Evolutionary conservation across 2,329 filamentous ascomycete species (phyloP).

Genomic region (Ceratocystis harringtonii): DNA sequence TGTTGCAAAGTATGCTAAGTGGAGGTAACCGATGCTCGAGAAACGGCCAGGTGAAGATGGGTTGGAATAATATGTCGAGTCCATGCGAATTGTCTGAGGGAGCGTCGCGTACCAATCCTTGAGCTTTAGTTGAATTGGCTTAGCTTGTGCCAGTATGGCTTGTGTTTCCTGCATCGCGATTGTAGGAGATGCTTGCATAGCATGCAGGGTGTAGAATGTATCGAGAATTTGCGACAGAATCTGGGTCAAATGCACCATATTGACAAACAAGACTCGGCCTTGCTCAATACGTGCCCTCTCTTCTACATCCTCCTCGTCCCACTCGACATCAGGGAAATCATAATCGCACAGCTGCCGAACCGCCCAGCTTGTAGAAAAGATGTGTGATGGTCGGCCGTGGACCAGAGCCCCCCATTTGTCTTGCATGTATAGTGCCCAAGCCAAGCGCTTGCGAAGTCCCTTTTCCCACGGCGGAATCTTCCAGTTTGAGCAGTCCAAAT

Average conservation of each 20-base stretch:
- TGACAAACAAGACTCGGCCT: conserved; percentile 54
- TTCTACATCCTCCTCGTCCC: conserved; percentile 45
- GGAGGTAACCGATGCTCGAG: conserved; percentile 59
- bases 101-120: conserved; percentile 68
- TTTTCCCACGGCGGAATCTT: conserved; percentile 81
- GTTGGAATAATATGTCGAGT: conserved; percentile 26
- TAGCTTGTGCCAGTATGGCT: conserved; percentile 58
- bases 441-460: conserved; percentile 66
- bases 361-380: conserved; percentile 56
- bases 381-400: conserved; percentile 71
- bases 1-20: conserved; percentile 83
- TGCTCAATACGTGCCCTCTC: conserved; percentile 51
- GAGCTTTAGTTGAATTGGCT: conserved; percentile 67
- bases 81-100: conserved; percentile 51
- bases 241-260: conserved; percentile 60
- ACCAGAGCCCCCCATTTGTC: conserved; percentile 81
- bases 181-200: conserved; percentile 52
- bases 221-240: conserved; percentile 70
- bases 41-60: conserved; percentile 28
- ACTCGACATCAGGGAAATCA: conserved; percentile 60
- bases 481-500: conserved; percentile 77
- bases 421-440: conserved; percentile 88
- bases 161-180: conserved; percentile 57
- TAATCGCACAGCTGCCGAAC: conserved; percentile 49
- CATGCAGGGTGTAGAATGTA: conserved; percentile 65